These are phyloP conservation scores for Scheffersomyces lignicola DNA, from an alignment of 1,139 yeast genomes.

Conservation along the genomic window DNA sequence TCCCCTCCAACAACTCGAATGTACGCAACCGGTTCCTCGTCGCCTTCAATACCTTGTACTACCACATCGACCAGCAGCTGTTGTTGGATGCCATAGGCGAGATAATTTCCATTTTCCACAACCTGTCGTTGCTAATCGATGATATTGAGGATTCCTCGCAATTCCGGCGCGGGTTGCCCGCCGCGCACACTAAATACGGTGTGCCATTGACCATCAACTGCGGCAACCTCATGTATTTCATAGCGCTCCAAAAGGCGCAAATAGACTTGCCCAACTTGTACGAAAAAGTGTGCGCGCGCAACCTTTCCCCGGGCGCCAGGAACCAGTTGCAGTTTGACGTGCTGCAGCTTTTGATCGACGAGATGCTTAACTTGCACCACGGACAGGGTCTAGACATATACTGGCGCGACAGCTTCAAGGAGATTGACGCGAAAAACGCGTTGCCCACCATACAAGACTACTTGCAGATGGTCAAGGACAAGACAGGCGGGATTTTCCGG, in stretches of 20 bases:
- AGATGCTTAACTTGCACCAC: conserved; percentile 74
- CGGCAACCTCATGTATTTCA: conserved; percentile 79
- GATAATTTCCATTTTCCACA: conserved; percentile 29
- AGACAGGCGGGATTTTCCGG: conserved; percentile 86
- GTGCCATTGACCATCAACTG: conserved; percentile 78
- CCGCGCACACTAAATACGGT: conserved; percentile 78
- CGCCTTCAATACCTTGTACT: conserved; percentile 34
- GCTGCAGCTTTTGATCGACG: conserved; percentile 53
- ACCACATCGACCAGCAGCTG: conserved; percentile 19
- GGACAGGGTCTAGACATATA: conserved; percentile 89
- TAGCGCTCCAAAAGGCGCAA: conserved; percentile 56
- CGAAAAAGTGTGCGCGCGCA: conserved; percentile 1
- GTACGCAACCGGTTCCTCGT: conserved; percentile 28
- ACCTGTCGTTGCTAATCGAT: conserved; percentile 52
- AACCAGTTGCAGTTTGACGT: conserved; percentile 11
- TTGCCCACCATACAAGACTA: conserved; percentile 74
- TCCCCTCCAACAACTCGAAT: conserved; percentile 36
- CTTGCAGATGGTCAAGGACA: conserved; percentile 77
- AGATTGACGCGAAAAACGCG: conserved; percentile 15
- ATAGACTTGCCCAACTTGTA: conserved; percentile 17
- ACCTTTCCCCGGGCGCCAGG: neutral
- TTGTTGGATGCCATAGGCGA: conserved; percentile 22
- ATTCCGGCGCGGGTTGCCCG: conserved; percentile 71
- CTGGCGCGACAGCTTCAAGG: conserved; percentile 66
- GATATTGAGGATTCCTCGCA: conserved; percentile 82